phyloP scores from a whole-genome alignment of 257 asterid genomes.

The Sherardia arvensis region DNA sequence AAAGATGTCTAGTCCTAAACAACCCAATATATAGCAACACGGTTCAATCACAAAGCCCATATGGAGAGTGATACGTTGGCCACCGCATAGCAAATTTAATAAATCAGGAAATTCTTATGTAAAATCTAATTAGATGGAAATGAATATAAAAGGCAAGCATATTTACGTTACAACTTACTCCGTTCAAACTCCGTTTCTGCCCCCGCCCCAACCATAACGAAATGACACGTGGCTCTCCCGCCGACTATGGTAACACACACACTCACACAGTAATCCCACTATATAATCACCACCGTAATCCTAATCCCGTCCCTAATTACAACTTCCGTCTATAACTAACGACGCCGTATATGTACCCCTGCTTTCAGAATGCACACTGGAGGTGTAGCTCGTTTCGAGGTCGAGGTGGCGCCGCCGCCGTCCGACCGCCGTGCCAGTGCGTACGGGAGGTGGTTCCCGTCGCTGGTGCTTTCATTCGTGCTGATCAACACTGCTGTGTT shows the following conservation, averaged over 20 bases:
- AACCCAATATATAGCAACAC: too few species aligned
- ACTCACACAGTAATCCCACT: background rate
- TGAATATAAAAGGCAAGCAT: too few species aligned
- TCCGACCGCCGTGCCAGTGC: constrained; percentile 28
- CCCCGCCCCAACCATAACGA: background rate
- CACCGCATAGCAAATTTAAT: background rate
- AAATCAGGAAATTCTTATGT: background rate
- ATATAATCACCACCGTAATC: background rate
- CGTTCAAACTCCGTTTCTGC: background rate
- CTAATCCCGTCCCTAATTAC: background rate
- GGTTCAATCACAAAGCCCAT: too few species aligned
- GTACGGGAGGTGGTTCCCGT: constrained; percentile 63
- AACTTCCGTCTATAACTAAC: background rate
- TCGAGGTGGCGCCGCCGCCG: background rate
- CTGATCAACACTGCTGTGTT: constrained; percentile 52
- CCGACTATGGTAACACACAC: too few species aligned
- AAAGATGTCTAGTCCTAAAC: too few species aligned
- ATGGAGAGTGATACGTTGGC: background rate
- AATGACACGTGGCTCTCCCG: background rate
- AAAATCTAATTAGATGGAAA: too few species aligned
- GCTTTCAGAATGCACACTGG: background rate
- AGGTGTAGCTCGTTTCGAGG: background rate
- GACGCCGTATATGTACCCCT: background rate
- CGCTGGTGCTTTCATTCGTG: constrained; percentile 70
- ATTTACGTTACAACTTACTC: background rate